Conservation (phyloP, 345 rosid species). For the Pugionium dolabratum region DNA sequence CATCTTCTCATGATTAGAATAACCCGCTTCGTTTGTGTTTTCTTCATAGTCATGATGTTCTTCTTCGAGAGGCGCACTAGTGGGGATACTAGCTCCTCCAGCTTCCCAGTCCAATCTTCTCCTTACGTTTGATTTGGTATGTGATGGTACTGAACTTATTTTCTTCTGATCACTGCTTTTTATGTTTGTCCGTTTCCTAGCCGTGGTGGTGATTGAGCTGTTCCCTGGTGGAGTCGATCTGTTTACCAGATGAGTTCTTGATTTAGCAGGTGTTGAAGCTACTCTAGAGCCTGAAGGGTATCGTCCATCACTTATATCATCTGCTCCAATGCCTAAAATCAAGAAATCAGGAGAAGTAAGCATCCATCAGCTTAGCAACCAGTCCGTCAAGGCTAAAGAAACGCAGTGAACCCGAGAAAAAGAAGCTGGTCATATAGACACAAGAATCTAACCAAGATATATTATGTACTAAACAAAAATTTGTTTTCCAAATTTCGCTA, state of each 20-base stretch:
- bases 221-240: conserved; percentile 52
- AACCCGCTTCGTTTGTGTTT: conserved; percentile 26
- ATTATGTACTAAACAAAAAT: neutral
- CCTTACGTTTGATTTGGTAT: conserved; percentile 47
- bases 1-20: conserved; percentile 40
- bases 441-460: conserved; percentile 8
- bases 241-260: conserved; percentile 41
- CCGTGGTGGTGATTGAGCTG: conserved; percentile 49
- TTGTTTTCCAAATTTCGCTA: conserved; percentile 24
- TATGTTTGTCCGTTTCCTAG: conserved; percentile 51
- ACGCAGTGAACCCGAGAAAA: neutral
- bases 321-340: conserved; percentile 41
- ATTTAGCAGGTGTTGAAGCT: conserved; percentile 40
- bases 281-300: conserved; percentile 48
- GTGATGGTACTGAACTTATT: conserved; percentile 31
- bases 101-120: conserved; percentile 60
- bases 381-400: neutral
- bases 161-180: conserved; percentile 54
- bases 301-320: conserved; percentile 59
- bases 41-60: conserved; percentile 7
- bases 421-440: neutral
- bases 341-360: conserved; percentile 5
- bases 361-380: conserved; percentile 19
- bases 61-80: conserved; percentile 37
- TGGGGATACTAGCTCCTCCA: conserved; percentile 45